phyloP scores from a whole-genome alignment of 1,284 basidiomycete genomes.

The Laetiporus sulphureus region DNA sequence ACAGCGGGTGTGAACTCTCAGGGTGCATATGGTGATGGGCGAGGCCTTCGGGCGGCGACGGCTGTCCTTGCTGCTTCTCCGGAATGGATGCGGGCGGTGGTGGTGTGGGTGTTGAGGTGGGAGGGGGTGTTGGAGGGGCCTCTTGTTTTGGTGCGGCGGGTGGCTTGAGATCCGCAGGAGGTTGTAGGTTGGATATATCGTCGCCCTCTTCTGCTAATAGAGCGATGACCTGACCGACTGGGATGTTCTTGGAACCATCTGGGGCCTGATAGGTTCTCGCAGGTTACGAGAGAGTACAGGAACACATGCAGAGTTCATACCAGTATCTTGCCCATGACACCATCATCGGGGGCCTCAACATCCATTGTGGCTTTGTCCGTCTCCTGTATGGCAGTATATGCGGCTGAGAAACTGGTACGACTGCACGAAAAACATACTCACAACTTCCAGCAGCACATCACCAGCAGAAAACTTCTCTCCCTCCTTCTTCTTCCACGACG shows the following conservation, averaged over 20 bases:
- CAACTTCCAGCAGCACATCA: constrained; percentile 92
- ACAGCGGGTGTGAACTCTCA: constrained; percentile 55
- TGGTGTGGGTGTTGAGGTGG: constrained; percentile 23
- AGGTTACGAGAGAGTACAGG: neutral
- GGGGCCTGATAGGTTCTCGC: constrained; percentile 40
- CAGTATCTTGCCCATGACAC: constrained; percentile 88
- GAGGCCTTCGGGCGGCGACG: constrained; percentile 18
- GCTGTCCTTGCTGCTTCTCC: constrained; percentile 21
- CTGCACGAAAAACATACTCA: constrained; percentile 34
- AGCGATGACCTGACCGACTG: constrained; percentile 86
- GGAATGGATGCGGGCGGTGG: constrained; percentile 19
- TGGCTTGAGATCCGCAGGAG: constrained; percentile 46
- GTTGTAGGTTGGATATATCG: constrained; percentile 81
- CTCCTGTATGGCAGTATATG: constrained; percentile 52
- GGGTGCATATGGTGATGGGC: constrained; percentile 28
- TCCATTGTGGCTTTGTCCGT: constrained; percentile 99
- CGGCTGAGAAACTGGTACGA: neutral
- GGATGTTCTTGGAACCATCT: constrained; percentile 82
- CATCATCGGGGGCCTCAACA: constrained; percentile 98
- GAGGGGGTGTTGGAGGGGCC: constrained; percentile 26
- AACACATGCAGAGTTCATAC: constrained; percentile 36
- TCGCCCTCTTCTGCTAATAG: constrained; percentile 96
- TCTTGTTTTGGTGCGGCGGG: constrained; percentile 18
- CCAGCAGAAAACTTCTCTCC: constrained; percentile 83
- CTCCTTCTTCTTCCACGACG: constrained; percentile 88